Percentiles rank a stretch among this genome's conserved stretches.
Evolutionary conservation across 75 land plant species (phyloP).

Genomic region (Selaginella moellendorffii): DNA sequence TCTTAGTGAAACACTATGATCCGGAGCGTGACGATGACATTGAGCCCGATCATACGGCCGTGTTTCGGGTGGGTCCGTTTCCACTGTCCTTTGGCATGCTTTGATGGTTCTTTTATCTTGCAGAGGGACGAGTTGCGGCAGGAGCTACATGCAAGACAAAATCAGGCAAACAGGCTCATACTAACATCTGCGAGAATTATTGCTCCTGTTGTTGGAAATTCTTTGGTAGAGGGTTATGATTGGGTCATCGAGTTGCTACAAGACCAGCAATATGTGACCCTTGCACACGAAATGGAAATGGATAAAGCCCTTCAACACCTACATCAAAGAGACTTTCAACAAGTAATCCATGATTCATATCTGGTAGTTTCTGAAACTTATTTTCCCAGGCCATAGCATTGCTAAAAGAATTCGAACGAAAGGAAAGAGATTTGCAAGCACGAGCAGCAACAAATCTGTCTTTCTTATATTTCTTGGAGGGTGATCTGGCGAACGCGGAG

Average conservation of each 20-base stretch:
- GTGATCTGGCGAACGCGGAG: slow-evolving; percentile 27
- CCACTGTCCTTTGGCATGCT: not conserved
- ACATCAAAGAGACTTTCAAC: slow-evolving; percentile 18
- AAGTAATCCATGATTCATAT: slow-evolving; percentile 11
- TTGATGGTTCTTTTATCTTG: not conserved
- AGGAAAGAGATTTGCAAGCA: slow-evolving; percentile 26
- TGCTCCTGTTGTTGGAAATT: slow-evolving; percentile 24
- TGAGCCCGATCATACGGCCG: slow-evolving; percentile 11
- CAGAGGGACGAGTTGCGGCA: slow-evolving; percentile 26
- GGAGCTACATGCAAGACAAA: slow-evolving; percentile 20
- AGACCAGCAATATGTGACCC: slow-evolving; percentile 27
- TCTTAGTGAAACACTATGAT: slow-evolving; percentile 27
- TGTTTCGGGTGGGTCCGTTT: not conserved
- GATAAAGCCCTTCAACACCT: slow-evolving; percentile 30
- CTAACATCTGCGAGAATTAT: slow-evolving; percentile 29
- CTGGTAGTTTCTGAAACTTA: no score
- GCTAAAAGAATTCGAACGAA: slow-evolving; percentile 29
- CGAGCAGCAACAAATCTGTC: slow-evolving; percentile 36
- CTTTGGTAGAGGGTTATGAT: slow-evolving; percentile 27
- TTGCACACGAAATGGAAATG: slow-evolving; percentile 38
- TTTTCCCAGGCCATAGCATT: slow-evolving; percentile 24
- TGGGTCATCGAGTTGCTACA: slow-evolving; percentile 27
- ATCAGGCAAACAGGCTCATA: slow-evolving; percentile 20
- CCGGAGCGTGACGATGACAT: slow-evolving; percentile 25
- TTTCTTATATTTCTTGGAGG: slow-evolving; percentile 27